phyloP scores from a whole-genome alignment of 352 stramenopile genomes.

The Pythium aristosporum region DNA sequence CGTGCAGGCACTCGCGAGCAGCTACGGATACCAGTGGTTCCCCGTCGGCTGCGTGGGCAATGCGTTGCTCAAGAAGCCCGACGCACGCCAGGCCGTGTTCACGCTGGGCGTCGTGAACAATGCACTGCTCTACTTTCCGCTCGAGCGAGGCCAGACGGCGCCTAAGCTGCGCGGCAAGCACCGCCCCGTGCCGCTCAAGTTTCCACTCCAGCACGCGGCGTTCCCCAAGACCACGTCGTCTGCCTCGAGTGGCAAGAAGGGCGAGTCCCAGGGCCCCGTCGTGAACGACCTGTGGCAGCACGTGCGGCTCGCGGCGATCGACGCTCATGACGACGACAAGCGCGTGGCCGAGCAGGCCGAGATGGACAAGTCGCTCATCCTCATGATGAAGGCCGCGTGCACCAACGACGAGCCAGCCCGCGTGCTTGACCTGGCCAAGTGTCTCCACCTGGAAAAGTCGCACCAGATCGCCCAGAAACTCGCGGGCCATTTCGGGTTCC shows the following conservation, averaged over 20 bases:
- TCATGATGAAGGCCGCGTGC: conserved; percentile 84
- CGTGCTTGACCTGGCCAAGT: conserved; percentile 79
- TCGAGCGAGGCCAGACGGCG: conserved; percentile 41
- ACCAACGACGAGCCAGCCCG: conserved; percentile 62
- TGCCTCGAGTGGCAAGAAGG: conserved; percentile 30
- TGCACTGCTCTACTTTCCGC: conserved; percentile 69
- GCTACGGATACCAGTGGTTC: conserved; percentile 68
- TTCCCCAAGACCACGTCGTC: conserved; percentile 46
- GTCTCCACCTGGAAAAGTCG: conserved; percentile 78
- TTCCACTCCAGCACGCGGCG: conserved; percentile 43
- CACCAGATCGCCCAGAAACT: conserved; percentile 85
- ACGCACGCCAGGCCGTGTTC: conserved; percentile 59
- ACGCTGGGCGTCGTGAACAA: conserved; percentile 72
- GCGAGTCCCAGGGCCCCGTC: conserved; percentile 3
- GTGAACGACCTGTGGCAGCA: conserved; percentile 73
- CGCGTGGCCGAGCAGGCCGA: conserved; percentile 69
- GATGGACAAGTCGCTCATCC: conserved; percentile 81
- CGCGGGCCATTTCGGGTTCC: conserved; percentile 74
- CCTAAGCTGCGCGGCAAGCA: conserved; percentile 68
- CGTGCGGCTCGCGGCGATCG: conserved; percentile 44
- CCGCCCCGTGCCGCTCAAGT: conserved; percentile 74
- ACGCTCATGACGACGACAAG: conserved; percentile 28
- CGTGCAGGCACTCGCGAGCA: conserved; percentile 57
- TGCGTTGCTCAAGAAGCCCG: conserved; percentile 52
- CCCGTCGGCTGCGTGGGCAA: conserved; percentile 71